Base-by-base conservation (phyloP, 306 rosid genomes). In the Trifolium repens region DNA sequence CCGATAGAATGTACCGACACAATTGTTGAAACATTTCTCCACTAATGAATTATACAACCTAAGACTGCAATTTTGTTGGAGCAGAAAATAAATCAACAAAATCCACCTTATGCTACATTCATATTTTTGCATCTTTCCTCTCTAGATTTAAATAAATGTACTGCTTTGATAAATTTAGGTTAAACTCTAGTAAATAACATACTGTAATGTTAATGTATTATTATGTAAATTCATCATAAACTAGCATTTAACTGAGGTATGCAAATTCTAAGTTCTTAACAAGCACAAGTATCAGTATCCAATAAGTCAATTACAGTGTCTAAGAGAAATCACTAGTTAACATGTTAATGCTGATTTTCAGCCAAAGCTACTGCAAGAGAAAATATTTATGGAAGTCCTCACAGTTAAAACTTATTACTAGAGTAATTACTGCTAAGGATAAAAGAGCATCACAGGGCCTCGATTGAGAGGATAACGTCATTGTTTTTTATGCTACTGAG, bases 31-130 rank as follows among this genome's bases (percentile, higher is more conserved):
- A 49, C 87, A 84, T 73, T 13, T 69, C 58, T 84, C 87, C 47
- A 77, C 87, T 80, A 84, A 27, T 32, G 87, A 39, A 77, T 84
- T 84, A 63, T 84, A 84, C 78, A 73, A 73, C 87, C 75, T 84
- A 46, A 84, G 72, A 73, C 87, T 80, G 87, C 74, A 80, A 63
- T 84, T 60, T 76, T 66, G 74, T 62, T 80, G 71, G 35, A 77
- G 64, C 30, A 78, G 26, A 69, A 22, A 67, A 61, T 43, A 68
- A 43, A 73, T 84, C 80, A 80, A 49, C 40, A 67, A 70, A 65
- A 76, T 37, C 40, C 40, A 37, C 40, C 40, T 37, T 37, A 37
- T 37, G 8, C 40, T 37, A 37, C 61, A 54, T 19, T 17, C 60
- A 53, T 53, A 17, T 17, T 10, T 19, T 53, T 8, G 9, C 26